Base-by-base conservation (phyloP, 1,284 basidiomycete species). In the Naganishia albida region DNA sequence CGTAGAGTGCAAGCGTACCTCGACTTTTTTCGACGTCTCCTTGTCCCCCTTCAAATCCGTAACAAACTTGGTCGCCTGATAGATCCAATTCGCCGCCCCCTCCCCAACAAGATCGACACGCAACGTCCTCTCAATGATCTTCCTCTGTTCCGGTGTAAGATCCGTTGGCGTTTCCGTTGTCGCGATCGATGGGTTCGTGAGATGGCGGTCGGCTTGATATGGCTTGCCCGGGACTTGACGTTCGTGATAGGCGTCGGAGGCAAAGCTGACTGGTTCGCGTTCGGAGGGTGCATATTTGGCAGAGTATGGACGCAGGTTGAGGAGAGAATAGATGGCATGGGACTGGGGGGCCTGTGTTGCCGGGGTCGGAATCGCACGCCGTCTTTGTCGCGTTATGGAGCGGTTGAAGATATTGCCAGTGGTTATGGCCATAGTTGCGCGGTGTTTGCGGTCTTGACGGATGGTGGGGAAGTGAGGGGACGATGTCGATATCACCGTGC, bases 51-150 rank as follows among this genome's bases (percentile, higher is more conserved):
- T 85, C 0, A 91, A 80, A 34, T 90, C 82, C 63, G 84, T 85
- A 71, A 88, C 75, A 72, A 72, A 75, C 70, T 77, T 78, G 75
- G 95, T 93, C 1, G 93, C 93, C 71, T 84, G 81, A 80, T 95
- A 96, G 57, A 96, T 96, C 81, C 86, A 93, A 79, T 95, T 95
- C 16, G 93, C 93, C 1, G 92, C 93, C 30, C 94, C 82, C 78
- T 96, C 93, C 3, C 93, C 93, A 0, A 92, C 93, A 70, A 94
- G 92, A 78, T 96, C 91, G 13, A 96, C 89, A 16, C 93, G 84
- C 42, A 96, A 80, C 6, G 80, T 81, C 63, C 73, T 65, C 62
- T 79, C 78, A 20, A 82, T 60, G 20, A 79, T 64, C 15, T 68
- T 66, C 7, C 74, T 69, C 62, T 81, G 74, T 16, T 68, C 64